Conservation (phyloP, 768 basidiomycete species). For the Lactifluus hygrophoroides region DNA sequence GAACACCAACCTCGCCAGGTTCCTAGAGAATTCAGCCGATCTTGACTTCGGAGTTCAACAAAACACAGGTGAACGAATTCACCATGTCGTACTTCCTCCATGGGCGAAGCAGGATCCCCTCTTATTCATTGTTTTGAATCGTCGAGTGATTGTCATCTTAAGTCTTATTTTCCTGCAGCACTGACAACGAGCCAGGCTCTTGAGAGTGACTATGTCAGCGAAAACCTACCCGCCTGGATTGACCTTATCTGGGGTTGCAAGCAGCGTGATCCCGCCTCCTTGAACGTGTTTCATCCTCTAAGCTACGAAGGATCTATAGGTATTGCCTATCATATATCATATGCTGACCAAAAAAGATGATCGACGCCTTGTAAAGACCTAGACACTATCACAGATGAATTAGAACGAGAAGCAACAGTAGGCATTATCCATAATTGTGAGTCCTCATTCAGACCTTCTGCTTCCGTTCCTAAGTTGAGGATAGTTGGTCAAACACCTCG, state of each 20-base stretch:
- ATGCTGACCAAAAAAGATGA: neutral
- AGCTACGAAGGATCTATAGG: constrained; percentile 90
- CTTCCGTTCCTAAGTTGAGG: neutral
- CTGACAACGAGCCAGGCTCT: constrained; percentile 46
- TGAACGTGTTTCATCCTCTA: constrained; percentile 88
- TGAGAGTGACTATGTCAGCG: constrained; percentile 81
- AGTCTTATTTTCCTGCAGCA: neutral
- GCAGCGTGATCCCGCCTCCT: constrained; percentile 65
- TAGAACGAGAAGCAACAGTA: constrained; percentile 86
- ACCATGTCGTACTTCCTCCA: constrained; percentile 81
- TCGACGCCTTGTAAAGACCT: constrained; percentile 44
- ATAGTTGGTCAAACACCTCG: constrained; percentile 87
- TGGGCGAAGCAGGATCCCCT: constrained; percentile 86
- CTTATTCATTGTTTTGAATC: constrained; percentile 71
- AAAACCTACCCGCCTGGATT: constrained; percentile 81
- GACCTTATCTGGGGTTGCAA: constrained; percentile 90
- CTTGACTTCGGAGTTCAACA: constrained; percentile 74
- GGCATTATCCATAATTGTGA: constrained; percentile 93
- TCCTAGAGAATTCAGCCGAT: constrained; percentile 71
- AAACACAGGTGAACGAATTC: constrained; percentile 67
- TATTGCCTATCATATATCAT: constrained; percentile 21
- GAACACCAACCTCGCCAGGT: constrained; percentile 38
- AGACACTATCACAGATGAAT: constrained; percentile 75
- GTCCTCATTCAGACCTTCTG: constrained; percentile 18
- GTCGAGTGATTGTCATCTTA: constrained; percentile 29